These are phyloP conservation scores for Candida alai DNA, from an alignment of 805 yeast species.

Conservation along the genomic window DNA sequence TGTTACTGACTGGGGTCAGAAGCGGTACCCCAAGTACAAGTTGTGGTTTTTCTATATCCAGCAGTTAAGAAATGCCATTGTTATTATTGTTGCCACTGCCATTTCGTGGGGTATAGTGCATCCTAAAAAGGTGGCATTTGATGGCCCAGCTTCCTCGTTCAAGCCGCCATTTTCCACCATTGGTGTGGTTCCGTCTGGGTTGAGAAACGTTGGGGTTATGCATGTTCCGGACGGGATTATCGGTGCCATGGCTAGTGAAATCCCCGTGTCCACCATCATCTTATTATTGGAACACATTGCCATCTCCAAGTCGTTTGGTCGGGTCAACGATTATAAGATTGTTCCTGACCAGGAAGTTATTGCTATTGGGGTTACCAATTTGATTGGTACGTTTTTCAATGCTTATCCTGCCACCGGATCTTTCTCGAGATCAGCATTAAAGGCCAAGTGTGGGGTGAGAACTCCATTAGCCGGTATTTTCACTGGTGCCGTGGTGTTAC, in stretches of 20 bases:
- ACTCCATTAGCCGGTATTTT: constrained; percentile 91
- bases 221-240: constrained; percentile 57
- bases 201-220: constrained; percentile 73
- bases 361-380: constrained; percentile 89
- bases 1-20: constrained; percentile 55
- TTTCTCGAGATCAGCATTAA: constrained; percentile 89
- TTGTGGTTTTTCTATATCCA: constrained; percentile 63
- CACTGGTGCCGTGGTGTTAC: constrained; percentile 83
- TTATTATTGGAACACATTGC: constrained; percentile 89
- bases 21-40: constrained; percentile 56
- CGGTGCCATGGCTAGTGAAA: constrained; percentile 61
- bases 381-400: constrained; percentile 85
- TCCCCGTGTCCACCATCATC: constrained; percentile 83
- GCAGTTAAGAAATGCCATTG: constrained; percentile 77
- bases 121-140: constrained; percentile 31
- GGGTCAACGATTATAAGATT: constrained; percentile 86
- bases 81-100: constrained; percentile 76
- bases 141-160: constrained; percentile 29
- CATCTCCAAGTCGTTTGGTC: constrained; percentile 88
- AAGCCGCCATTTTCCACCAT: constrained; percentile 54
- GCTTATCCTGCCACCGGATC: constrained; percentile 98
- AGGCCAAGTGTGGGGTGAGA: constrained; percentile 91
- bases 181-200: constrained; percentile 81
- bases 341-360: constrained; percentile 90
- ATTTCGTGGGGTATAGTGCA: constrained; percentile 76